phyloP scores from a whole-genome alignment of 495 filamentous ascomycete genomes.

The Penicillium flavigenum region DNA sequence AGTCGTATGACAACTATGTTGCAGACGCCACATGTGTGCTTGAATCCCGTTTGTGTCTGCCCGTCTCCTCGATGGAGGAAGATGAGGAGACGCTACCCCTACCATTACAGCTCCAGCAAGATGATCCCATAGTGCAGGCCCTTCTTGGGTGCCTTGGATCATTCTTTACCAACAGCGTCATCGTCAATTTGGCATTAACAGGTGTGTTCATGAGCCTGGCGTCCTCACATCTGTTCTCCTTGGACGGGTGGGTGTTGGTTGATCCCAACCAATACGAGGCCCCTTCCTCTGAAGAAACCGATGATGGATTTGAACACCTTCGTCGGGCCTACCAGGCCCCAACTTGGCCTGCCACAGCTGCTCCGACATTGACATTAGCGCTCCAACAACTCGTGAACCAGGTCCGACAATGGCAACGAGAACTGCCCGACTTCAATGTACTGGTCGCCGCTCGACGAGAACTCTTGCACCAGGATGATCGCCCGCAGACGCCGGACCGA shows the following conservation, averaged over 20 bases:
- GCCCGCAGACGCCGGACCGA: slow-evolving; percentile 17
- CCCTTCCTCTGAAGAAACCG: neutral
- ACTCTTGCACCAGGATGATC: slow-evolving; percentile 39
- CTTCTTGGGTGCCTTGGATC: slow-evolving; percentile 66
- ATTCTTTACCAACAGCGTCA: slow-evolving; percentile 87
- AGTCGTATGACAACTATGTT: slow-evolving; percentile 77
- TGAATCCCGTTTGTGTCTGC: slow-evolving; percentile 65
- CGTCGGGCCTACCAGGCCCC: slow-evolving; percentile 37
- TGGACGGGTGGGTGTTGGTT: slow-evolving; percentile 88
- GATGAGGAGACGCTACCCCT: slow-evolving; percentile 28
- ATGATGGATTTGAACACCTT: slow-evolving; percentile 28
- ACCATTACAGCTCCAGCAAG: slow-evolving; percentile 53
- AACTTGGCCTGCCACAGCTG: slow-evolving; percentile 37
- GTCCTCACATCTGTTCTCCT: slow-evolving; percentile 74
- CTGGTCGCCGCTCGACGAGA: slow-evolving; percentile 68
- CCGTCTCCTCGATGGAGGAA: slow-evolving; percentile 27
- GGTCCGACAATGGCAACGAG: slow-evolving; percentile 62
- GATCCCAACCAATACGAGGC: slow-evolving; percentile 54
- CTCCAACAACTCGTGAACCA: slow-evolving; percentile 59
- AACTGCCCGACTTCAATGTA: slow-evolving; percentile 74
- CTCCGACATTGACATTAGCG: slow-evolving; percentile 41
- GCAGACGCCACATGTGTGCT: slow-evolving; percentile 74
- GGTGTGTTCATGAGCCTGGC: slow-evolving; percentile 78
- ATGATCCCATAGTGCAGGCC: slow-evolving; percentile 74
- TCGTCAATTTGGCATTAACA: slow-evolving; percentile 84